Evolutionary conservation across 306 rosid genomes (phyloP).

Genomic region (Dicorynia guianensis): DNA sequence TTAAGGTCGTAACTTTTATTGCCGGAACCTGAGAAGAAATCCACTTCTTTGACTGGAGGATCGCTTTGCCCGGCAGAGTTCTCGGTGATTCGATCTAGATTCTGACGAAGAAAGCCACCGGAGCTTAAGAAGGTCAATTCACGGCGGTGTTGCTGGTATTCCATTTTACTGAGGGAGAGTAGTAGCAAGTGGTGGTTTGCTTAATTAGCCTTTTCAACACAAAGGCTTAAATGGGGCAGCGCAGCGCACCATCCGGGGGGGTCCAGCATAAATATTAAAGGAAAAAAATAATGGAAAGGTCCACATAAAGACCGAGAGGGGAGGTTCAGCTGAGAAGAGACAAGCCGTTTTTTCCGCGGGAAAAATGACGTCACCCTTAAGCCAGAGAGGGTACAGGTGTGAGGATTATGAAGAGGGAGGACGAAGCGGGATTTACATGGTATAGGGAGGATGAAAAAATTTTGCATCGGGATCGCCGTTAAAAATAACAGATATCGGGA

Average conservation of each 20-base stretch:
- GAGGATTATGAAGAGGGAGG: too few relatives aligned
- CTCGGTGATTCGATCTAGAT: neutral
- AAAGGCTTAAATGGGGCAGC: slow-evolving; percentile 33
- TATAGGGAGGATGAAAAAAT: too few relatives aligned
- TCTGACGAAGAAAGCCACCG: slow-evolving; percentile 11
- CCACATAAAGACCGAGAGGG: neutral
- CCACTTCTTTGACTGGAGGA: slow-evolving; percentile 51
- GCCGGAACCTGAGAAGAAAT: slow-evolving; percentile 44
- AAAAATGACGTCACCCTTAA: slow-evolving; percentile 34
- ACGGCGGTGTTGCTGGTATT: slow-evolving; percentile 32
- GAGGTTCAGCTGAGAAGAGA: neutral
- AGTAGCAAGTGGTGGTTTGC: slow-evolving; percentile 16
- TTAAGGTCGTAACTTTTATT: neutral
- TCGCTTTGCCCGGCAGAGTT: neutral
- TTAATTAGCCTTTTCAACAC: slow-evolving; percentile 29
- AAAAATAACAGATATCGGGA: slow-evolving; percentile 13
- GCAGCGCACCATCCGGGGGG: slow-evolving; percentile 27
- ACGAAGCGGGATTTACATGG: too few relatives aligned
- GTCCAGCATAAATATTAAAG: neutral
- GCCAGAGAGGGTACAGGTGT: neutral
- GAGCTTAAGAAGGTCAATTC: slow-evolving; percentile 48
- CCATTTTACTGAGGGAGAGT: slow-evolving; percentile 10
- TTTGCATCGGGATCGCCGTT: slow-evolving; percentile 18
- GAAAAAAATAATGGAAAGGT: neutral
- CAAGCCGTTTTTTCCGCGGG: slow-evolving; percentile 37